Evolutionary conservation across 108 stramenopile genomes (phyloP).

Genomic region (Pseudonitzschia pungens): DNA sequence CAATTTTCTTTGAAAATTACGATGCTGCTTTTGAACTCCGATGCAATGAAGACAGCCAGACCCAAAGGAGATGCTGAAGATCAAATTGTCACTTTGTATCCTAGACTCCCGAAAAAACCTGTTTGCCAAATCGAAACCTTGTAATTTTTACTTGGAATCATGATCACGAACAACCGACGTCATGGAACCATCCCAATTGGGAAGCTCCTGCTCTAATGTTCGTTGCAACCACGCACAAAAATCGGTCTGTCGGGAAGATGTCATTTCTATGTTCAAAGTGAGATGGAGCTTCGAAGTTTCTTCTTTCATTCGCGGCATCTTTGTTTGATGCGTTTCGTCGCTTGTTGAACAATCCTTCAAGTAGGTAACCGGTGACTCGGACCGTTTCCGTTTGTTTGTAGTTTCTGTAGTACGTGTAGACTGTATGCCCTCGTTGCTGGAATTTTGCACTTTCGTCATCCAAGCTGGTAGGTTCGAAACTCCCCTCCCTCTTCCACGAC

Average conservation of each 20-base stretch:
- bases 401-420: neutral
- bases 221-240: neutral
- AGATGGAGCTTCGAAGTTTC: neutral
- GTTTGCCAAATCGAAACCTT: no score
- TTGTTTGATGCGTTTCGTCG: neutral
- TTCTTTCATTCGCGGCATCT: neutral
- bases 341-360: neutral
- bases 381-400: slow-evolving; percentile 1
- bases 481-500: neutral
- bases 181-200: neutral
- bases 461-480: neutral
- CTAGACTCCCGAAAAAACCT: no score
- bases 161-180: neutral
- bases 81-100: no score
- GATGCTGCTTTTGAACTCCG: no score
- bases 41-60: no score
- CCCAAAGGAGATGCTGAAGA: no score
- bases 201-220: neutral
- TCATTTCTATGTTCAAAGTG: neutral
- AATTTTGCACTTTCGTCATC: neutral
- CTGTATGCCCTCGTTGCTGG: neutral
- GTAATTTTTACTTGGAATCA: no score
- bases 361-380: neutral
- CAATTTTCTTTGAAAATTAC: no score
- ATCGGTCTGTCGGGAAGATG: neutral